Conservation (phyloP, 202 grass and related monocot species). For the Saccharum hybrid region DNA sequence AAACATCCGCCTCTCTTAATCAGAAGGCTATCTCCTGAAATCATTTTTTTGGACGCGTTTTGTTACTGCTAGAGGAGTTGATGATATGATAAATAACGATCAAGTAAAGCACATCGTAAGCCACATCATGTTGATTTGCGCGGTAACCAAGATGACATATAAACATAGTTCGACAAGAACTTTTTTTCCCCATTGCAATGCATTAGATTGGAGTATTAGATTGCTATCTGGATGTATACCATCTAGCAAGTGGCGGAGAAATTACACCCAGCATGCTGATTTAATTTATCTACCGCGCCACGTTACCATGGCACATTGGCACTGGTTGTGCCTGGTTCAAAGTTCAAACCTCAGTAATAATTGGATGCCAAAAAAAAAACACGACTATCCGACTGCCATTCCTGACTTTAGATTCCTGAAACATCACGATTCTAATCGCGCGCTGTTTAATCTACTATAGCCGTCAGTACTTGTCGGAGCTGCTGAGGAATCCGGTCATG, state of each 20-base stretch:
- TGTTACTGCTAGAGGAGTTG: not conserved
- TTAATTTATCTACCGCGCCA: not conserved
- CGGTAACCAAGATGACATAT: not conserved
- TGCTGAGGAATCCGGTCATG: constrained; percentile 71
- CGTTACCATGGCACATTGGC: not conserved
- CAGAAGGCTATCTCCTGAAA: too few relatives aligned
- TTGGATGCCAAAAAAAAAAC: not conserved
- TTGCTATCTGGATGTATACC: too few relatives aligned
- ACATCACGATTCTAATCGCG: not conserved
- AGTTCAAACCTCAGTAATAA: not conserved
- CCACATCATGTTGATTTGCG: not conserved
- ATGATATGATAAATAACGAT: not conserved
- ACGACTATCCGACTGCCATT: not conserved
- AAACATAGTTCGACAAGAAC: too few relatives aligned
- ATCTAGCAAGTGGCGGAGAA: not conserved
- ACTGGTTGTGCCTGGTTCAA: not conserved
- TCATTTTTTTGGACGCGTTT: too few relatives aligned
- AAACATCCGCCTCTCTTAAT: too few relatives aligned
- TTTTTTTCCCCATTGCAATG: too few relatives aligned
- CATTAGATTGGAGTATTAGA: too few relatives aligned
- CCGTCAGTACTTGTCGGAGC: constrained; percentile 31
- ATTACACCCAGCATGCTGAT: not conserved
- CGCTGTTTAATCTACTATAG: not conserved
- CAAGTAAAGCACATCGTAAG: not conserved
- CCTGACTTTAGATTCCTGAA: not conserved